Conservation (phyloP, 2,329 filamentous ascomycete genomes). For the Nemania diffusa region DNA sequence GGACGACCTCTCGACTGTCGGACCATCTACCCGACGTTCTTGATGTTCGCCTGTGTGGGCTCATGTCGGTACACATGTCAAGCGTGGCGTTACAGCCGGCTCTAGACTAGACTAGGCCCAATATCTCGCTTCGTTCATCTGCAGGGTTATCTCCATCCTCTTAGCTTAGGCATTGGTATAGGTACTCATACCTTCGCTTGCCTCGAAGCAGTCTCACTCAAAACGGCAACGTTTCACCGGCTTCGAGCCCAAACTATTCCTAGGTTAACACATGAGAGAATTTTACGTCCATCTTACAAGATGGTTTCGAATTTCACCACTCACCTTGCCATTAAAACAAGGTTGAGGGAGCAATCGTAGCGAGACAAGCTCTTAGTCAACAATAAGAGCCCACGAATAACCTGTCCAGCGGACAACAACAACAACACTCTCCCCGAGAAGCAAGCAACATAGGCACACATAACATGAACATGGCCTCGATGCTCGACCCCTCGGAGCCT, state of each 20-base stretch:
- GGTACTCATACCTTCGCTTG: constrained; percentile 17
- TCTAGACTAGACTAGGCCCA: constrained; percentile 18
- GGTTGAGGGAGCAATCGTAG: constrained; percentile 10
- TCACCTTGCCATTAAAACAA: neutral
- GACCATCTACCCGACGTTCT: constrained; percentile 28
- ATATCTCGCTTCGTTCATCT: constrained; percentile 18
- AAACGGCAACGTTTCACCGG: constrained; percentile 12
- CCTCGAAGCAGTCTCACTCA: constrained; percentile 12
- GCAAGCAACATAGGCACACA: constrained; percentile 35
- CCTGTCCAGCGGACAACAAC: neutral
- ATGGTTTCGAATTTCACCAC: constrained; percentile 1
- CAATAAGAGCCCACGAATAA: constrained; percentile 14
- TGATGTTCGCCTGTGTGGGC: constrained; percentile 21
- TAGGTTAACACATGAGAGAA: constrained; percentile 15
- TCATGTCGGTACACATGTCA: constrained; percentile 27
- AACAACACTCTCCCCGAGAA: constrained; percentile 15
- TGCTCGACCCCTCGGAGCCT: constrained; percentile 49
- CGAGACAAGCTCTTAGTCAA: constrained; percentile 16
- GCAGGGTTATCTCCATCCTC: constrained; percentile 27
- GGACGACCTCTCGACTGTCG: constrained; percentile 15
- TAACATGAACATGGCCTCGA: constrained; percentile 40
- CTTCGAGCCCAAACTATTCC: constrained; percentile 8
- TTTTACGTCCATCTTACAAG: constrained; percentile 1
- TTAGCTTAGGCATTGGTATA: constrained; percentile 5
- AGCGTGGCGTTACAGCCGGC: constrained; percentile 15